These are phyloP conservation scores for Cutaneotrichosporon curvatum DNA, from an alignment of 1,284 basidiomycete genomes.

Conservation along the genomic window DNA sequence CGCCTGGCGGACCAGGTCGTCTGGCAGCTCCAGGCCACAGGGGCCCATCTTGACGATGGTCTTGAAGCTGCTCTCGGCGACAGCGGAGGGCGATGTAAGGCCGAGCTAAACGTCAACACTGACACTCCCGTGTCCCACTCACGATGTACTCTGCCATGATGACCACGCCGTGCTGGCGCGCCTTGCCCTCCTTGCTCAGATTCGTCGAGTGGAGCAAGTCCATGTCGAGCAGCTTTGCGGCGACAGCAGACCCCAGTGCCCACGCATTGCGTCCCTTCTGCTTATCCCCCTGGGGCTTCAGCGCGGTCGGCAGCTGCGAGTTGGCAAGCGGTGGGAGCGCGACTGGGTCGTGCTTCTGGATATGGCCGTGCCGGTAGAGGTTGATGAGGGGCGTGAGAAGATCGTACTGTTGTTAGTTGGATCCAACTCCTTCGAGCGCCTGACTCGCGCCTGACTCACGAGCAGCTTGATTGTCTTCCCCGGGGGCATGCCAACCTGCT, in stretches of 20 bases:
- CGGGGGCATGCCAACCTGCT: neutral
- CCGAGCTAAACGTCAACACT: too few relatives aligned
- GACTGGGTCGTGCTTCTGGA: conserved; percentile 37
- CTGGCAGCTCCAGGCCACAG: conserved; percentile 24
- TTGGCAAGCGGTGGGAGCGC: conserved; percentile 32
- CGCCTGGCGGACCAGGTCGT: conserved; percentile 37
- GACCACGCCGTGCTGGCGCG: conserved; percentile 9
- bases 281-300: conserved; percentile 30
- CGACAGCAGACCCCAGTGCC: conserved; percentile 29
- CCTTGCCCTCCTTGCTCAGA: conserved; percentile 7
- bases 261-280: conserved; percentile 38
- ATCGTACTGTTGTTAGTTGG: conserved; percentile 26
- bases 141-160: conserved; percentile 38
- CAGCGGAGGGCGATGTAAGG: conserved; percentile 18
- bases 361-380: conserved; percentile 39
- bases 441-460: too few relatives aligned
- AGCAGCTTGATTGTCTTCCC: conserved; percentile 23
- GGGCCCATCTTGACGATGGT: conserved; percentile 21
- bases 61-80: conserved; percentile 29
- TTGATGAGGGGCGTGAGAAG: conserved; percentile 32
- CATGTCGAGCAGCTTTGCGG: conserved; percentile 16
- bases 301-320: conserved; percentile 24
- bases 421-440: neutral
- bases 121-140: conserved; percentile 9
- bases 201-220: conserved; percentile 8